Conservation (phyloP, 2,329 filamentous ascomycete species). For the Calonectria hawksworthii region DNA sequence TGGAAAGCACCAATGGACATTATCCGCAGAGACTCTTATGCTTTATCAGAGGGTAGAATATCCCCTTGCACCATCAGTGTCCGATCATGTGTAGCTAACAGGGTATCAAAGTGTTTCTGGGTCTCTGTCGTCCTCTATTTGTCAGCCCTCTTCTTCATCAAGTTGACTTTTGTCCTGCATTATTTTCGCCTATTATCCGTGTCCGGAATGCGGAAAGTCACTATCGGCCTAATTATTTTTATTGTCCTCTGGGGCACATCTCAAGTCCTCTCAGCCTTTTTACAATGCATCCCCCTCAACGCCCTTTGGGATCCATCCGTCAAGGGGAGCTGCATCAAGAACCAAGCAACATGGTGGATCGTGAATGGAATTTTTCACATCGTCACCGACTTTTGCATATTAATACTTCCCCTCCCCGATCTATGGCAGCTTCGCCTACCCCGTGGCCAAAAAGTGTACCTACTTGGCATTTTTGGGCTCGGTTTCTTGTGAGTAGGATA, state of each 20-base stretch:
- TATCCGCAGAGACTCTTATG: background rate
- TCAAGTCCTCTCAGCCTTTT: slow-evolving; percentile 14
- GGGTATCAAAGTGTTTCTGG: slow-evolving; percentile 24
- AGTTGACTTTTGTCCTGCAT: slow-evolving; percentile 36
- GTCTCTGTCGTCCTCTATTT: slow-evolving; percentile 26
- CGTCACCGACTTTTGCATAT: slow-evolving; percentile 30
- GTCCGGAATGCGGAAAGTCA: slow-evolving; percentile 22
- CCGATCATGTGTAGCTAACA: background rate
- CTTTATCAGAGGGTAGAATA: slow-evolving; percentile 20
- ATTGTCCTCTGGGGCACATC: slow-evolving; percentile 22
- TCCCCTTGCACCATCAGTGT: accelerated
- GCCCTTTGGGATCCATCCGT: slow-evolving; percentile 24
- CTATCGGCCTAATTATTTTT: slow-evolving; percentile 7
- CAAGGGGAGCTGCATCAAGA: slow-evolving; percentile 4
- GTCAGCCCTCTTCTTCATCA: slow-evolving; percentile 16
- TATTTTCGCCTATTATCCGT: slow-evolving; percentile 34
- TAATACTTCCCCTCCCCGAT: slow-evolving; percentile 28
- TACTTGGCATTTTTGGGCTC: slow-evolving; percentile 26
- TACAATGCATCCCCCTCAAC: slow-evolving; percentile 26
- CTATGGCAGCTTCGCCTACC: slow-evolving; percentile 33
- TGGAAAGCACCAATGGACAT: slow-evolving; percentile 2
- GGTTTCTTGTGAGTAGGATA: slow-evolving; percentile 31
- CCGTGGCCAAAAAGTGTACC: slow-evolving; percentile 25
- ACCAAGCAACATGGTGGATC: slow-evolving; percentile 7
- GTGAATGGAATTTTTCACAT: slow-evolving; percentile 26